Conservation (phyloP, 805 yeast genomes). For the Candida takata region DNA sequence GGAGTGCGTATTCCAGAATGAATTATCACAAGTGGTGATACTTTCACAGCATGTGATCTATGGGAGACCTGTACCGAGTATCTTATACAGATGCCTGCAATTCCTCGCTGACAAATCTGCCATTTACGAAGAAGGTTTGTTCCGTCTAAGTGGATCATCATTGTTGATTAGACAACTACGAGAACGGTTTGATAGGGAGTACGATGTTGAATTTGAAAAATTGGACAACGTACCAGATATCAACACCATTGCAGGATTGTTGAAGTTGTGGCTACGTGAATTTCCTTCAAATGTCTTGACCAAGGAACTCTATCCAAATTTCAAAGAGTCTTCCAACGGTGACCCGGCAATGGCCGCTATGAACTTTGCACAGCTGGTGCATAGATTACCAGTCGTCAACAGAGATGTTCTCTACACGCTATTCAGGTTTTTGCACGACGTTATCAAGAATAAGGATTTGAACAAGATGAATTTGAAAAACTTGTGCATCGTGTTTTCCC, state of each 20-base stretch:
- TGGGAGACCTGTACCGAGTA: constrained; percentile 54
- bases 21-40: constrained; percentile 43
- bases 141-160: constrained; percentile 85
- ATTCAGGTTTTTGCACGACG: constrained; percentile 60
- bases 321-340: constrained; percentile 26
- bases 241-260: constrained; percentile 79
- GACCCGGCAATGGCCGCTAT: constrained; percentile 24
- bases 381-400: constrained; percentile 44
- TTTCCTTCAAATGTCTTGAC: constrained; percentile 67
- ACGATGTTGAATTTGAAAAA: constrained; percentile 59
- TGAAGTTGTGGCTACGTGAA: constrained; percentile 77
- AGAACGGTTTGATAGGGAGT: constrained; percentile 56
- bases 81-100: constrained; percentile 68
- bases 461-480: constrained; percentile 86
- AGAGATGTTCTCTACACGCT: constrained; percentile 54
- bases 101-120: constrained; percentile 62
- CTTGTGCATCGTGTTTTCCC: constrained; percentile 73
- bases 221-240: constrained; percentile 48
- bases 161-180: constrained; percentile 63
- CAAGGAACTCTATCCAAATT: constrained; percentile 35
- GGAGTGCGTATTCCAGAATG: constrained; percentile 56
- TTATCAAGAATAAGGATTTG: constrained; percentile 48
- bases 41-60: constrained; percentile 43
- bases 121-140: constrained; percentile 82
- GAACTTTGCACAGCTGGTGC: constrained; percentile 27